Conservation (phyloP, 2,329 filamentous ascomycete species). For the Rhynchosporium secalis region DNA sequence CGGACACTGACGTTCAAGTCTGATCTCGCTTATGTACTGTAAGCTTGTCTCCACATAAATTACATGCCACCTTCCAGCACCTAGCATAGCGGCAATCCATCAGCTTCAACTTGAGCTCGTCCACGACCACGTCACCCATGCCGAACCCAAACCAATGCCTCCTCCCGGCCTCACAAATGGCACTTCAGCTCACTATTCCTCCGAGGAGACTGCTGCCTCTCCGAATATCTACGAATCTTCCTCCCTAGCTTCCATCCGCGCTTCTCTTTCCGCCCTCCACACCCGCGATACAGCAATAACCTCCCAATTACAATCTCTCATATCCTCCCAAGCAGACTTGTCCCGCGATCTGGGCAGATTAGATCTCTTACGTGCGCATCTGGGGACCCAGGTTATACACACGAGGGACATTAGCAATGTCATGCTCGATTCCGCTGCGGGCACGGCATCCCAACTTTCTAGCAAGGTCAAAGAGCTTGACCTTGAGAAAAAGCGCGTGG, state of each 20-base stretch:
- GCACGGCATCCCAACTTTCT: constrained; percentile 83
- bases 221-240: constrained; percentile 64
- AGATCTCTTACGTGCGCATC: constrained; percentile 83
- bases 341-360: constrained; percentile 83
- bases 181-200: constrained; percentile 25
- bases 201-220: constrained; percentile 22
- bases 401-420: constrained; percentile 82
- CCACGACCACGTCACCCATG: constrained; percentile 32
- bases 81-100: background rate
- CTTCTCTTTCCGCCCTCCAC: constrained; percentile 73
- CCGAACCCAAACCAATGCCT: constrained; percentile 40
- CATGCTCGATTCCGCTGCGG: constrained; percentile 84
- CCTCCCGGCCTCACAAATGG: constrained; percentile 40
- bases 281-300: constrained; percentile 74
- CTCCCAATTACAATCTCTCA: constrained; percentile 69
- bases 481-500: constrained; percentile 86
- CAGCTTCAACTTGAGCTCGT: constrained; percentile 6
- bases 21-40: too few relatives aligned
- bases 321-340: constrained; percentile 83
- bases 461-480: constrained; percentile 85
- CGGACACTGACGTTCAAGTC: too few relatives aligned
- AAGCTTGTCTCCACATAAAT: constrained; percentile 10
- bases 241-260: constrained; percentile 76
- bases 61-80: constrained; percentile 14
- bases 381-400: constrained; percentile 83